These are phyloP conservation scores for Fonsecaea nubica DNA, from an alignment of 2,329 filamentous ascomycete genomes.

Conservation along the genomic window DNA sequence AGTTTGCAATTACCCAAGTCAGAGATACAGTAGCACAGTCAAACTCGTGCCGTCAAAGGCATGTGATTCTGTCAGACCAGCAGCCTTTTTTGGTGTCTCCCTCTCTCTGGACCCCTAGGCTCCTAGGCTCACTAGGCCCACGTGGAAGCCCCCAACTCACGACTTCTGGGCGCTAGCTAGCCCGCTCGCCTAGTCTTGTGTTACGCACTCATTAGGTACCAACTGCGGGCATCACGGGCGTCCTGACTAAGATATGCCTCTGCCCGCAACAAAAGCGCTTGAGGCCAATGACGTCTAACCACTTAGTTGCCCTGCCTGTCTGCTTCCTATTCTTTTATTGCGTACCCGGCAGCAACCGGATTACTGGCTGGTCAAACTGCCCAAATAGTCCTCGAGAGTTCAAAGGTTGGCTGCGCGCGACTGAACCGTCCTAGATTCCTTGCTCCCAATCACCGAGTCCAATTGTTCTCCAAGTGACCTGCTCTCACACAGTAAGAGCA, in stretches of 20 bases:
- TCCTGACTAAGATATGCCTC: slow-evolving; percentile 34
- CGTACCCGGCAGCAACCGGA: slow-evolving; percentile 32
- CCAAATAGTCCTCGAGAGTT: slow-evolving; percentile 6
- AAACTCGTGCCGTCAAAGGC: no score
- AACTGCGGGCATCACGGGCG: background rate
- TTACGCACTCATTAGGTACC: no score
- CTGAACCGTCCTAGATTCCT: slow-evolving; percentile 8
- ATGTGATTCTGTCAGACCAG: no score
- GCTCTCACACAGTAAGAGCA: background rate
- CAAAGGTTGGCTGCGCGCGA: slow-evolving; percentile 14
- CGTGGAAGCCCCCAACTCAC: no score
- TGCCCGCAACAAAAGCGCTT: background rate
- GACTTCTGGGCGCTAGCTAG: no score
- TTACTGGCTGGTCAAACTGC: slow-evolving; percentile 17
- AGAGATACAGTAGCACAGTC: no score
- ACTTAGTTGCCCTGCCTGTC: background rate
- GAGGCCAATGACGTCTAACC: slow-evolving; percentile 28
- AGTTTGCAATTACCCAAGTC: background rate
- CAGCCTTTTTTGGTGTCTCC: no score
- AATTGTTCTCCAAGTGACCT: background rate
- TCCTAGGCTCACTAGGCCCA: no score
- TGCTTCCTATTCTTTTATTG: background rate
- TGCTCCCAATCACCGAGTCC: background rate
- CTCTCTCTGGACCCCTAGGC: no score
- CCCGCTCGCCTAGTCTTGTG: no score